These are phyloP conservation scores for Eimeria maxima DNA, from an alignment of 169 alveolate genomes.

Conservation along the genomic window DNA sequence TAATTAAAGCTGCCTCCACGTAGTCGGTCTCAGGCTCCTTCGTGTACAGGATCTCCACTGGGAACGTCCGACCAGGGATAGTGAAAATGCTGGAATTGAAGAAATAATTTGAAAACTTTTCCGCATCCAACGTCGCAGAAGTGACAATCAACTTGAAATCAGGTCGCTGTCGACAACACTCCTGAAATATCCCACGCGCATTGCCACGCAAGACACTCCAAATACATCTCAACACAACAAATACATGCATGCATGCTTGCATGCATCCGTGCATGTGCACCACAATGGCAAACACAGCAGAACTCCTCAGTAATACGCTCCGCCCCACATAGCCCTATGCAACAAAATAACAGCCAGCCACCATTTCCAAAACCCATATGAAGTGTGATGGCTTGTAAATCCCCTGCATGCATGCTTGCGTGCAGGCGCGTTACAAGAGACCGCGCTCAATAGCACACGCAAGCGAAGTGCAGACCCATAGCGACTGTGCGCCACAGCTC, in stretches of 20 bases:
- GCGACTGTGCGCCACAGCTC: no score
- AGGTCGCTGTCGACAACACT: slow-evolving; percentile 94
- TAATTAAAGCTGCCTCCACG: slow-evolving; percentile 98
- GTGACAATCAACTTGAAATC: slow-evolving; percentile 99
- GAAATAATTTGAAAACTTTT: slow-evolving; percentile 98
- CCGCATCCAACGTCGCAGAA: slow-evolving; percentile 99
- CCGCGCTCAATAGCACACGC: no score
- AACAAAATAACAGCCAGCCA: no score
- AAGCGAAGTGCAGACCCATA: no score
- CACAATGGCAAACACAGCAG: no score
- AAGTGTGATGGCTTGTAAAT: no score
- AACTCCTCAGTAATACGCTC: no score
- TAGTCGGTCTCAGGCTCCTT: slow-evolving; percentile 99
- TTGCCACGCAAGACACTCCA: background rate
- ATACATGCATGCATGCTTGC: background rate
- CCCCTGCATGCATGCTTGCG: no score
- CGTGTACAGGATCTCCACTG: slow-evolving; percentile 97
- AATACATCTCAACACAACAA: no score
- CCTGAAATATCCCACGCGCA: slow-evolving; percentile 84
- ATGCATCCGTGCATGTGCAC: background rate
- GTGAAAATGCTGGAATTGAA: slow-evolving; percentile 98
- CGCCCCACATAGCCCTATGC: no score
- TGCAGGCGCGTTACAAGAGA: no score
- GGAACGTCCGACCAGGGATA: slow-evolving; percentile 99
- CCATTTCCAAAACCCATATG: no score